A percentile compares a stretch with the other conserved stretches of the same genome.
phyloP scores from a whole-genome alignment of 129 eudicot species.

The Artemisia tridentata region DNA sequence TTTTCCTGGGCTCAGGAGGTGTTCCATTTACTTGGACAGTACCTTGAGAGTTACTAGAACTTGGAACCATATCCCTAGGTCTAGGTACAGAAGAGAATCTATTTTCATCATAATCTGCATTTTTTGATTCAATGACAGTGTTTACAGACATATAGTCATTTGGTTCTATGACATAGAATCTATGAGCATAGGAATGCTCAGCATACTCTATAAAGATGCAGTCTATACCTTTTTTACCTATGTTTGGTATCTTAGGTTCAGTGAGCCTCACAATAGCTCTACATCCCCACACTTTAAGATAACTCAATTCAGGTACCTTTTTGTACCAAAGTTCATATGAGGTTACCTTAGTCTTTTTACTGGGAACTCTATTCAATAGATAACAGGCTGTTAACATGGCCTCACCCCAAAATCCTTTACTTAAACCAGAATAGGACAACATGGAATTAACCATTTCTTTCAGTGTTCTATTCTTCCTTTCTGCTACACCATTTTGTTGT shows the following conservation, averaged over 20 bases:
- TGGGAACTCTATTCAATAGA: too few species aligned
- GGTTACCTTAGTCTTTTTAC: too few species aligned
- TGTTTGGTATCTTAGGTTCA: not conserved
- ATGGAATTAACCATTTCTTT: too few species aligned
- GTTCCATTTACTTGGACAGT: too few species aligned
- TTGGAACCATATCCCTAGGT: not conserved
- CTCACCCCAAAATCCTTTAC: too few species aligned
- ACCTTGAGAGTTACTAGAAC: not conserved
- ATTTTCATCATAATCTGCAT: not conserved
- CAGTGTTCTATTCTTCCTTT: too few species aligned
- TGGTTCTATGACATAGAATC: not conserved
- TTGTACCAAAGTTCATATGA: too few species aligned
- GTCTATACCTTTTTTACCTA: not conserved
- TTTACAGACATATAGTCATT: not conserved
- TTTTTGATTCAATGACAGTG: not conserved
- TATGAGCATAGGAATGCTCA: not conserved
- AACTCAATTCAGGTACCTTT: not conserved
- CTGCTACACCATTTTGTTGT: too few species aligned
- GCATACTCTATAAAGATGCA: not conserved
- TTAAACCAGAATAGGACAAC: too few species aligned
- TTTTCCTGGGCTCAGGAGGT: not conserved
- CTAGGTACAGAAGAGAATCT: too few species aligned
- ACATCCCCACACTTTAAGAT: not conserved
- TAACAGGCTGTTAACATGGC: too few species aligned
- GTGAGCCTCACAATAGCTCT: constrained; percentile 1